Evolutionary conservation across 805 yeast species (phyloP), one percentile per base, ranked within the genome.

Genomic region (Monosporozyma aerobia): DNA sequence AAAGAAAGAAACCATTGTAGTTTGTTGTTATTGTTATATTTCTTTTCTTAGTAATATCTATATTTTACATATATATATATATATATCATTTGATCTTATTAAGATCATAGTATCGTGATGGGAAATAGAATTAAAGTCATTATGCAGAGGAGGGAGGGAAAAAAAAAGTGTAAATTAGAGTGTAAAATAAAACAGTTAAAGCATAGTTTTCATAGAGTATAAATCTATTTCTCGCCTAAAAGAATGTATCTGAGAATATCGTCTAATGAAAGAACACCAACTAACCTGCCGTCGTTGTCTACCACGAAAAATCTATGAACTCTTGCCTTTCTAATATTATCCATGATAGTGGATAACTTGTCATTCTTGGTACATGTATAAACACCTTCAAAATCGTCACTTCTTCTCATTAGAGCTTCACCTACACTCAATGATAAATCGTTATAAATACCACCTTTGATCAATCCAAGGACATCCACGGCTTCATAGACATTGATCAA

Each of bases 311-410:
- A 78, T 68, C 99, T 78, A 67, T 94, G 97, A 55, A 94, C 77
- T 59, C 98, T 79, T 35, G 95, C 83, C 60, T 90, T 86, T 62
- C 97, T 80, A 54, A 94, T 89, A 37, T 96, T 90, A 66, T 90
- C 97, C 82, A 94, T 78, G 53, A 94, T 85, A 14, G 95, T 88
- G 56, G 92, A 85, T 53, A 94, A 73, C 57, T 90, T 78, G 67
- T 94, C 99, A 59, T 82, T 78, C 58, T 82, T 76, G 0, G 97
- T 88, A 70, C 99, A 94, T 0, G 98, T 94, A 70, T 90, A 88
- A 13, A 94, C 98, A 54, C 99, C 99, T 69, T 94, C 98, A 62
- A 92, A 94, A 66, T 94, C 97, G 60, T 90, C 97, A 3, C 96
- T 83, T 55, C 72, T 65, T 69, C 96, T 82, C 82, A 94, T 81